Percentiles rank a stretch among this genome's conserved stretches.
Evolutionary conservation across 2,329 filamentous ascomycete species (phyloP).

Genomic region (Aspergillus chevalieri): DNA sequence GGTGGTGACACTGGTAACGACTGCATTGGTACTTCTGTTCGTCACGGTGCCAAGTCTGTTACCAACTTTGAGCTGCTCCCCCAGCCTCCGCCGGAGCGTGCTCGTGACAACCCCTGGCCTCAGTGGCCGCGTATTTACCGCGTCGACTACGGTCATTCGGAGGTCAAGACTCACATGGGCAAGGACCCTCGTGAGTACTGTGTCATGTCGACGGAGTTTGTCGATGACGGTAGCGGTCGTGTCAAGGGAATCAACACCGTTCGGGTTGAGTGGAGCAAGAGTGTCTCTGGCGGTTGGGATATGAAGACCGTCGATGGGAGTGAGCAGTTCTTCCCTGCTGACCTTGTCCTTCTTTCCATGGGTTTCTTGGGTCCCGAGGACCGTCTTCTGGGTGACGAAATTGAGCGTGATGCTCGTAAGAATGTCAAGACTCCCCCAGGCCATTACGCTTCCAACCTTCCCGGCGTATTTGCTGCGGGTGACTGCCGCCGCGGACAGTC

Average conservation of each 20-base stretch:
- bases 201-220: slow-evolving; percentile 97
- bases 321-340: slow-evolving; percentile 92
- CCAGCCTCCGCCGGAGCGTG: slow-evolving; percentile 84
- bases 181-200: slow-evolving; percentile 95
- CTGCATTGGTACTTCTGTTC: slow-evolving; percentile 93
- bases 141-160: slow-evolving; percentile 94
- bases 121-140: slow-evolving; percentile 95
- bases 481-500: slow-evolving; percentile 94
- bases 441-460: slow-evolving; percentile 80
- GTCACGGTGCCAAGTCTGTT: slow-evolving; percentile 90
- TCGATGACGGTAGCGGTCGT: slow-evolving; percentile 76
- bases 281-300: slow-evolving; percentile 83
- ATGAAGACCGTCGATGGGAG: slow-evolving; percentile 96
- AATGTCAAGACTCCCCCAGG: slow-evolving; percentile 91
- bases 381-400: slow-evolving; percentile 74
- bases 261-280: slow-evolving; percentile 94
- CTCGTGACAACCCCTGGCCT: slow-evolving; percentile 92
- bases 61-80: slow-evolving; percentile 95
- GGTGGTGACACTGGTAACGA: slow-evolving; percentile 98
- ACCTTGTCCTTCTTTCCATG: slow-evolving; percentile 92
- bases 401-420: slow-evolving; percentile 88
- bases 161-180: slow-evolving; percentile 93
- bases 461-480: slow-evolving; percentile 87
- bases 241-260: slow-evolving; percentile 96
- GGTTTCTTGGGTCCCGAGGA: slow-evolving; percentile 93